These are phyloP conservation scores for Globisporangium paroecandrum DNA, from an alignment of 352 stramenopile species.

Conservation along the genomic window DNA sequence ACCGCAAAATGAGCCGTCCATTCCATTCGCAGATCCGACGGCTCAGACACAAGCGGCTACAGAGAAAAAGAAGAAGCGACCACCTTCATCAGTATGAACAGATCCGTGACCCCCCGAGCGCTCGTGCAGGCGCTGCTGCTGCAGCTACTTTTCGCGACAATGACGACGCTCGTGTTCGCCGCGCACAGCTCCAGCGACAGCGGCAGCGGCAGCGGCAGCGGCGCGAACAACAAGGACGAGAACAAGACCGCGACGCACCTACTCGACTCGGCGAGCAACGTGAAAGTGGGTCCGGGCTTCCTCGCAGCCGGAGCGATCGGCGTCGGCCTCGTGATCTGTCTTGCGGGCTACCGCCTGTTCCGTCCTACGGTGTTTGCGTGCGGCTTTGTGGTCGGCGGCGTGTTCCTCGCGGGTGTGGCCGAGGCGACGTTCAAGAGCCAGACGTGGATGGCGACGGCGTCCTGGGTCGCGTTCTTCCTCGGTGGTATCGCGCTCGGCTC, in stretches of 20 bases:
- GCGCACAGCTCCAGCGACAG: not conserved
- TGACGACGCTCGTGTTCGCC: not conserved
- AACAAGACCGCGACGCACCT: slow-evolving; percentile 25
- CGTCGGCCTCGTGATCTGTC: slow-evolving; percentile 25
- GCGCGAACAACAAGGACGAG: not conserved
- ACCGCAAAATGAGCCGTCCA: not conserved
- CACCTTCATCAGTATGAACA: not conserved
- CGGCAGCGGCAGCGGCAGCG: not conserved
- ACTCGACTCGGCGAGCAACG: slow-evolving; percentile 23
- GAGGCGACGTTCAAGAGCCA: slow-evolving; percentile 29
- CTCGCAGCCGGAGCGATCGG: slow-evolving; percentile 32
- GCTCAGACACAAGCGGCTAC: not conserved
- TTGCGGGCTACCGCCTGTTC: slow-evolving; percentile 39
- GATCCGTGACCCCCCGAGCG: not conserved
- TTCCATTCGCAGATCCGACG: slow-evolving; percentile 8
- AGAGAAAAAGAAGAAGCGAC: not conserved
- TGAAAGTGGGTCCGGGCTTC: slow-evolving; percentile 35
- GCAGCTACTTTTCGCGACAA: slow-evolving; percentile 1
- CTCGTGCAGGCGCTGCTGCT: slow-evolving; percentile 8
- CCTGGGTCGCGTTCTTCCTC: slow-evolving; percentile 49
- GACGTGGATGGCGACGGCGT: slow-evolving; percentile 36
- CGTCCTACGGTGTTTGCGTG: slow-evolving; percentile 38
- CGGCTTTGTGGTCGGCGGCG: slow-evolving; percentile 40
- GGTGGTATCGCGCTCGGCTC: slow-evolving; percentile 31
- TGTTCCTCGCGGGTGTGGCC: slow-evolving; percentile 33